Evolutionary conservation across 108 stramenopile genomes (phyloP).

Genomic region (Schizochytrium sp.): DNA sequence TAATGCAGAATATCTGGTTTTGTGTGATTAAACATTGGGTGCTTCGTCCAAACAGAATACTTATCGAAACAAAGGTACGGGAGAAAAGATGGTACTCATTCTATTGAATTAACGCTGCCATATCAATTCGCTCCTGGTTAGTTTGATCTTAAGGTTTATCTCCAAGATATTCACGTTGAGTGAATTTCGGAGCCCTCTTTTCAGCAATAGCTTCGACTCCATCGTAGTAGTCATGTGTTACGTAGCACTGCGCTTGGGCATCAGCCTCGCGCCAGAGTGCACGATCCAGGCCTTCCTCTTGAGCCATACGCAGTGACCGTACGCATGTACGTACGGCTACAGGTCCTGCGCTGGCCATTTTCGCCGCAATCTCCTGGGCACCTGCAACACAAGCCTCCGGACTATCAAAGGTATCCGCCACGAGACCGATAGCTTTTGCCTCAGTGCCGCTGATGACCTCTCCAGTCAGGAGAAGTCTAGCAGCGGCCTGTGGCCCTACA

Average conservation of each 20-base stretch:
- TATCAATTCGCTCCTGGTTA: no score
- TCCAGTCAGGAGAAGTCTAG: conserved; percentile 77
- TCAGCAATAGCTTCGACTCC: conserved; percentile 77
- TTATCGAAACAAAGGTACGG: no score
- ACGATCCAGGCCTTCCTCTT: conserved; percentile 71
- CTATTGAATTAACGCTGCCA: no score
- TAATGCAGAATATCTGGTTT: no score
- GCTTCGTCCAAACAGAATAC: no score
- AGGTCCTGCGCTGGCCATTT: conserved; percentile 74
- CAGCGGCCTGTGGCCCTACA: conserved; percentile 70
- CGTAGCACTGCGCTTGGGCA: conserved; percentile 80
- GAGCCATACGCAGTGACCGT: conserved; percentile 68
- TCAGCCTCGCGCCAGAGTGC: conserved; percentile 76
- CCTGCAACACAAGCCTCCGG: conserved; percentile 70
- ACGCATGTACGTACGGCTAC: conserved; percentile 78
- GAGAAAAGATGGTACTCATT: no score
- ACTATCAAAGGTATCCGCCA: conserved; percentile 61
- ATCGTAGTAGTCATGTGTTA: conserved; percentile 76
- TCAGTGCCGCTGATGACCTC: conserved; percentile 76
- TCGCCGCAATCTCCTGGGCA: conserved; percentile 69
- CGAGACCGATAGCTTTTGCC: conserved; percentile 71
- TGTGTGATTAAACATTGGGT: no score
- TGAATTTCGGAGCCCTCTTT: conserved; percentile 74
- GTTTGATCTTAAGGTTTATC: not conserved
- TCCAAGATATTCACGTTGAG: not conserved